phyloP scores from a whole-genome alignment of 176 grass and related monocot genomes.

The Zoysia japonica region DNA sequence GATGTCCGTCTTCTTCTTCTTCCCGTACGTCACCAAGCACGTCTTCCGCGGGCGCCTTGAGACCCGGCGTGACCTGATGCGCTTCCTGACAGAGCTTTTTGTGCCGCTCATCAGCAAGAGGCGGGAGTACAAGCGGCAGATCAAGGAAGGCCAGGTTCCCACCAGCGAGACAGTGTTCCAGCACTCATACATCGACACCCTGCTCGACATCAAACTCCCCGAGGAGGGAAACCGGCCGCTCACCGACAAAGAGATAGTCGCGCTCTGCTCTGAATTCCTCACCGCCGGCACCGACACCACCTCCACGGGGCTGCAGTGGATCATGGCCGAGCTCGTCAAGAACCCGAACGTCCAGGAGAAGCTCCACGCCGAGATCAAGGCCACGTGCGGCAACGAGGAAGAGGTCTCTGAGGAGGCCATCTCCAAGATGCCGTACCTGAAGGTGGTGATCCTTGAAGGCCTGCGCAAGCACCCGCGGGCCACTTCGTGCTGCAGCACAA shows the following conservation, averaged over 20 bases:
- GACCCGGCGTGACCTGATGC: background rate
- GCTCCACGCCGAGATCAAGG: conserved; percentile 48
- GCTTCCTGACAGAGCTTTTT: conserved; percentile 33
- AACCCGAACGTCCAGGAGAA: conserved; percentile 47
- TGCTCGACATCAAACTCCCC: conserved; percentile 53
- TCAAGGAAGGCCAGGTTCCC: background rate
- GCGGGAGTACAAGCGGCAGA: conserved; percentile 6
- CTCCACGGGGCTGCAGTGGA: conserved; percentile 66
- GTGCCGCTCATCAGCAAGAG: conserved; percentile 40
- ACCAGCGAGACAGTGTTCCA: conserved; percentile 19
- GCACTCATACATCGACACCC: conserved; percentile 66
- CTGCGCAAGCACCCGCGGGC: conserved; percentile 62
- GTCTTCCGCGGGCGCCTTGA: conserved; percentile 41
- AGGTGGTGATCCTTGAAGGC: conserved; percentile 45
- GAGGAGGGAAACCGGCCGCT: conserved; percentile 39
- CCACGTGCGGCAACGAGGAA: background rate
- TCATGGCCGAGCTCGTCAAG: conserved; percentile 80
- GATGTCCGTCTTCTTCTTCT: conserved; percentile 47
- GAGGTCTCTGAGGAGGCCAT: conserved; percentile 51
- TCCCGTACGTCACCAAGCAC: conserved; percentile 35
- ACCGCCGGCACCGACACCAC: conserved; percentile 66
- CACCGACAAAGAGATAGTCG: conserved; percentile 58
- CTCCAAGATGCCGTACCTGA: conserved; percentile 40
- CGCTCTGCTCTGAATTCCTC: conserved; percentile 71
- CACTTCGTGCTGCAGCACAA: conserved; percentile 60